A percentile compares a stretch with the other conserved stretches of the same genome.
These are phyloP conservation scores for Bruguiera sexangula DNA, from an alignment of 345 rosid genomes.

Conservation along the genomic window DNA sequence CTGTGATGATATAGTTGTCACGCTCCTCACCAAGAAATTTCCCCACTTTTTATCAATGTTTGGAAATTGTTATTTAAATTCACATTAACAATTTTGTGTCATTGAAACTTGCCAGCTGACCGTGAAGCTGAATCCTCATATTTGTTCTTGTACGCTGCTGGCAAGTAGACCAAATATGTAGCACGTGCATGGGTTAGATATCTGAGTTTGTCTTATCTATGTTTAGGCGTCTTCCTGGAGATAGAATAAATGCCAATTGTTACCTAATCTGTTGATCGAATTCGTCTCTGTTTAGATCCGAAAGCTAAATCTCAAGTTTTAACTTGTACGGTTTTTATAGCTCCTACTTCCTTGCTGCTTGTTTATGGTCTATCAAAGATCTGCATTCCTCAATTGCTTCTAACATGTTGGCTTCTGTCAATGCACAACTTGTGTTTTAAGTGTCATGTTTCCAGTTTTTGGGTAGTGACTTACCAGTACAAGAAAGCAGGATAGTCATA, in stretches of 20 bases:
- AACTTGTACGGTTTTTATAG: too few species aligned
- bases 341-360: too few species aligned
- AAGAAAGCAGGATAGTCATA: too few species aligned
- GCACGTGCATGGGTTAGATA: constrained; percentile 1
- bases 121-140: not conserved
- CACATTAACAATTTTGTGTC: constrained; percentile 20
- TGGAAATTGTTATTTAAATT: constrained; percentile 12
- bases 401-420: too few species aligned
- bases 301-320: too few species aligned
- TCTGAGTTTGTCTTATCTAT: not conserved
- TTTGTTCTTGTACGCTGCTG: constrained; percentile 10
- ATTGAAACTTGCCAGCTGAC: constrained; percentile 12
- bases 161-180: not conserved
- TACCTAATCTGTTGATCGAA: not conserved
- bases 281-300: too few species aligned
- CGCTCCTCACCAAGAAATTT: constrained; percentile 3
- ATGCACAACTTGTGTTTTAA: too few species aligned
- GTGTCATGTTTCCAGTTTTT: too few species aligned
- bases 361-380: too few species aligned
- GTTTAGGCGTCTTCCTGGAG: not conserved
- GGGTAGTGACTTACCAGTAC: too few species aligned
- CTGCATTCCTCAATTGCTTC: too few species aligned
- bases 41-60: not conserved
- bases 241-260: not conserved
- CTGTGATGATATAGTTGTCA: constrained; percentile 2